These are phyloP conservation scores for Thalia dealbata DNA, from an alignment of 176 grass and related monocot genomes.

Conservation along the genomic window DNA sequence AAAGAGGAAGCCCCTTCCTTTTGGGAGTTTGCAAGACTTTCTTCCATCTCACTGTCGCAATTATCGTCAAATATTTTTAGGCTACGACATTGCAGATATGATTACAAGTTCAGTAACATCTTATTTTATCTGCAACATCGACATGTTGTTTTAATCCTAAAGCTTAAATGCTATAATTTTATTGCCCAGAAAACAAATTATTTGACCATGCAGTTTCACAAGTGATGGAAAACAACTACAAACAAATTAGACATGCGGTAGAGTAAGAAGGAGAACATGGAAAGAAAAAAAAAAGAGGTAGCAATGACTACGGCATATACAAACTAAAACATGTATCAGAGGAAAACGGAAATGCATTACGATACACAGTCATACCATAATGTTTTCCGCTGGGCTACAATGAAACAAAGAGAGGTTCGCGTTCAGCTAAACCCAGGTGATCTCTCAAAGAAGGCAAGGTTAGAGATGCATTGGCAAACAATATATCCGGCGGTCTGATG, in stretches of 20 bases:
- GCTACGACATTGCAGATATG: too few species aligned
- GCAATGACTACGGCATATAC: neutral
- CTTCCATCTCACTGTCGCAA: too few species aligned
- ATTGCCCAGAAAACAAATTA: too few species aligned
- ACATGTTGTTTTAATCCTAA: too few species aligned
- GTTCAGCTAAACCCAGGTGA: neutral
- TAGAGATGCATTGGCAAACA: neutral
- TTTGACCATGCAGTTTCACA: neutral
- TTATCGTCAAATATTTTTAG: too few species aligned
- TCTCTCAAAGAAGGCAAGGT: neutral
- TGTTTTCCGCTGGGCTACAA: neutral
- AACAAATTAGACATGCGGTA: neutral
- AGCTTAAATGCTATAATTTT: too few species aligned
- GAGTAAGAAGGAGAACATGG: neutral
- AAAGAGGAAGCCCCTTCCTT: too few species aligned
- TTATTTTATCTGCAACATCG: too few species aligned
- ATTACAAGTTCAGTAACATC: too few species aligned
- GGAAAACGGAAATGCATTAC: conserved; percentile 7
- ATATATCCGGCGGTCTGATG: neutral
- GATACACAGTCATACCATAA: neutral
- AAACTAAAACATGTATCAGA: conserved; percentile 1
- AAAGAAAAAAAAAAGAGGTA: too few species aligned
- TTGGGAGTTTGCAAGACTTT: too few species aligned
- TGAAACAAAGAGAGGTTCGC: conserved; percentile 29
- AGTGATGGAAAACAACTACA: neutral